These are phyloP conservation scores for Amanita pallidorosea DNA, from an alignment of 768 basidiomycete species.

Conservation along the genomic window DNA sequence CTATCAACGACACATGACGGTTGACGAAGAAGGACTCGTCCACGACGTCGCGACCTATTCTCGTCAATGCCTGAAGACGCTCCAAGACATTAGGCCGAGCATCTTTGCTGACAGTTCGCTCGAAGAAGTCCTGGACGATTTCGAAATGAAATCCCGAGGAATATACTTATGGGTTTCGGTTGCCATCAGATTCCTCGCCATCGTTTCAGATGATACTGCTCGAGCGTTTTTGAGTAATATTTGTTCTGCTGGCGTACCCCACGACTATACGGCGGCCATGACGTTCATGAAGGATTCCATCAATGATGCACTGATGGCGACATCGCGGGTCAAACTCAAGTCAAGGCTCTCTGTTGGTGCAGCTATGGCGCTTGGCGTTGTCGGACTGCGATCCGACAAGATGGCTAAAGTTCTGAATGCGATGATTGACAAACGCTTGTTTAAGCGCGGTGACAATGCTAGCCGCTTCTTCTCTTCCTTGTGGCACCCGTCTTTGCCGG, in stretches of 20 bases:
- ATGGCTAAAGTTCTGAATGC: neutral
- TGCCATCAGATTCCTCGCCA: neutral
- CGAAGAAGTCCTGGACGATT: neutral
- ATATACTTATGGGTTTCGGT: neutral
- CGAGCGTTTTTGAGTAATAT: neutral
- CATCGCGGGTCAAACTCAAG: neutral
- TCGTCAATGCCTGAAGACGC: neutral
- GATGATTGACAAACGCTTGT: neutral
- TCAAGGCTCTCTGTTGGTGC: neutral
- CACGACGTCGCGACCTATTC: neutral
- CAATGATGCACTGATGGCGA: neutral
- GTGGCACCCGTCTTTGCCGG: neutral
- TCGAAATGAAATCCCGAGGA: neutral
- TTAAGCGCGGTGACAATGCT: neutral
- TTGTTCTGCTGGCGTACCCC: neutral
- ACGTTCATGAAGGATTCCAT: neutral
- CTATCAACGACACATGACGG: neutral
- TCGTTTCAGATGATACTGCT: neutral
- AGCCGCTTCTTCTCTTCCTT: neutral
- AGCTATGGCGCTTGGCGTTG: neutral
- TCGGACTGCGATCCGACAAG: neutral
- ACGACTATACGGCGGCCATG: neutral
- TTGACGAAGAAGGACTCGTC: slow-evolving; percentile 2
- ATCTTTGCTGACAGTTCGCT: neutral
- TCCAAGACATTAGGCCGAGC: neutral